Percentiles rank a stretch among this genome's conserved stretches.
These are phyloP conservation scores for Rhizodiscina lignyota DNA, from an alignment of 495 filamentous ascomycete genomes.

Conservation along the genomic window DNA sequence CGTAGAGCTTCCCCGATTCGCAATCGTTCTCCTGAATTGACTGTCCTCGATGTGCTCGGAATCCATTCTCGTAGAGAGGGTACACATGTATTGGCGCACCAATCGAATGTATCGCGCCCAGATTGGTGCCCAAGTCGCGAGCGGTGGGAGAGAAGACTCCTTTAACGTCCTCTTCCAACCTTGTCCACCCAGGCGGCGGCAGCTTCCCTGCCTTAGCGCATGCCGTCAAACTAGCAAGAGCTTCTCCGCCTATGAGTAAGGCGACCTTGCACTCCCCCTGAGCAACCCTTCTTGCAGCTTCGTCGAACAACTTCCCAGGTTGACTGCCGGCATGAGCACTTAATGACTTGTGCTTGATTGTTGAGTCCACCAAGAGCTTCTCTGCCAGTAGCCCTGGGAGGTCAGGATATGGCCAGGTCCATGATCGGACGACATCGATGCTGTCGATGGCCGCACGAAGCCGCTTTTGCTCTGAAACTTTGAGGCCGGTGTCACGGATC, in stretches of 20 bases:
- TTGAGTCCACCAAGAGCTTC: slow-evolving; percentile 17
- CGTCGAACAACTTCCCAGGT: slow-evolving; percentile 35
- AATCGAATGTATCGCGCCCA: slow-evolving; percentile 29
- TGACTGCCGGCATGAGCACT: slow-evolving; percentile 37
- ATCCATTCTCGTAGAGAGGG: slow-evolving; percentile 35
- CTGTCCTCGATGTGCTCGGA: slow-evolving; percentile 31
- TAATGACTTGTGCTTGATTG: slow-evolving; percentile 22
- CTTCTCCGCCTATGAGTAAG: slow-evolving; percentile 38
- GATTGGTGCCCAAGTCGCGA: slow-evolving; percentile 17
- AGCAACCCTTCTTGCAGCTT: slow-evolving; percentile 33
- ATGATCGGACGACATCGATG: slow-evolving; percentile 34
- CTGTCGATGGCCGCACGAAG: slow-evolving; percentile 33
- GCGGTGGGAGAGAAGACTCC: slow-evolving; percentile 22
- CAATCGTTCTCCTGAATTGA: slow-evolving; percentile 28
- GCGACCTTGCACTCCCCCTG: slow-evolving; percentile 29
- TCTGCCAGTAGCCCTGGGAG: slow-evolving; percentile 27
- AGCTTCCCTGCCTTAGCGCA: slow-evolving; percentile 19
- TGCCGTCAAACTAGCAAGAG: slow-evolving; percentile 27
- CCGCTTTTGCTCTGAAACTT: slow-evolving; percentile 5
- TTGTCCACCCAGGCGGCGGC: slow-evolving; percentile 32
- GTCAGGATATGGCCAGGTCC: slow-evolving; percentile 41
- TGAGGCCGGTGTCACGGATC: slow-evolving; percentile 24
- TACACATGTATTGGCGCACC: slow-evolving; percentile 38
- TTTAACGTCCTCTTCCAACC: slow-evolving; percentile 19
- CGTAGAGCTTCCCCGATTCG: slow-evolving; percentile 33